Conservation (phyloP, 2,329 filamentous ascomycete genomes). For the Xylaria sp. region DNA sequence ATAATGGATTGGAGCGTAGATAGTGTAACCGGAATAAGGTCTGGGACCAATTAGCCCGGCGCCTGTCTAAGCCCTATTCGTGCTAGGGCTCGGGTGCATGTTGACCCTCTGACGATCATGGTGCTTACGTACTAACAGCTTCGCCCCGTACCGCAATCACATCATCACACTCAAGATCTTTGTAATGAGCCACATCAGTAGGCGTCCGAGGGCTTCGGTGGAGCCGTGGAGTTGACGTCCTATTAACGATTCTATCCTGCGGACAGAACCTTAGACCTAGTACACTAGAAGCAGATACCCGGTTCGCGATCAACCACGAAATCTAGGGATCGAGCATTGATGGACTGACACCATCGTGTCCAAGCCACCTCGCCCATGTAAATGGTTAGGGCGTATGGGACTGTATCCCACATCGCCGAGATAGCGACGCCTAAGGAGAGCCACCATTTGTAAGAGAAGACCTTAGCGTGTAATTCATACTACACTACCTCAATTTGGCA, state of each 20-base stretch:
- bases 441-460: neutral
- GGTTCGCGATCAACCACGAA: neutral
- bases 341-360: neutral
- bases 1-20: too few relatives aligned
- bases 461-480: constrained; percentile 2
- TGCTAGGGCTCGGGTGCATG: neutral
- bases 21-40: too few relatives aligned
- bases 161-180: constrained; percentile 26
- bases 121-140: constrained; percentile 15
- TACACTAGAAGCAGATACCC: neutral
- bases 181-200: constrained; percentile 16
- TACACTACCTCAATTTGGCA: neutral
- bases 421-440: neutral
- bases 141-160: constrained; percentile 2
- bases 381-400: neutral
- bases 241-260: neutral
- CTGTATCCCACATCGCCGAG: constrained; percentile 7
- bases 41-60: neutral
- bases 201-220: neutral
- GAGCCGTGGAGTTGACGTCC: neutral
- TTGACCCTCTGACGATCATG: constrained; percentile 1
- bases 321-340: neutral
- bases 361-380: constrained; percentile 1
- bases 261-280: too few relatives aligned
- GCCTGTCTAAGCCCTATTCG: neutral